Evolutionary conservation across 805 yeast genomes (phyloP).

Genomic region (Metschnikowia amazonensis): DNA sequence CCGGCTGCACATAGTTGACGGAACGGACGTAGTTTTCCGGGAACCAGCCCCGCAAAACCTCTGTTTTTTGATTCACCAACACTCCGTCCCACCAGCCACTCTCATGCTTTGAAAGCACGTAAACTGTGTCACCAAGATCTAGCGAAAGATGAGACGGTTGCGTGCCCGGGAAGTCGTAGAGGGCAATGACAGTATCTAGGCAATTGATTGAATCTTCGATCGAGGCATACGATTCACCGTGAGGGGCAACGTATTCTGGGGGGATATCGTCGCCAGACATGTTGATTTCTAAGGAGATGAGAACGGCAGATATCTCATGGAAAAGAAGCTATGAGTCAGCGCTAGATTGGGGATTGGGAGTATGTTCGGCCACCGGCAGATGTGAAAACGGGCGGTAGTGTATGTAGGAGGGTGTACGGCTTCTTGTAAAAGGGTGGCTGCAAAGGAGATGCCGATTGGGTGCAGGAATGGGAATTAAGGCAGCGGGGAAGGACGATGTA

Average conservation of each 20-base stretch:
- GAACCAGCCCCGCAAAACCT: constrained; percentile 74
- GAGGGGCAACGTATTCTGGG: constrained; percentile 37
- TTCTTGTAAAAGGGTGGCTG: neutral
- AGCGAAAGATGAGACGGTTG: constrained; percentile 51
- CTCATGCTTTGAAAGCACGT: constrained; percentile 60
- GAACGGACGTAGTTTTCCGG: constrained; percentile 61
- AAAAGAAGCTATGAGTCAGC: neutral
- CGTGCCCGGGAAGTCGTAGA: constrained; percentile 53
- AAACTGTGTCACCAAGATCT: constrained; percentile 62
- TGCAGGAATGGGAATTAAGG: neutral
- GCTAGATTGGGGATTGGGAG: neutral
- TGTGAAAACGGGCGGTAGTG: neutral
- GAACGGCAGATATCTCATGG: neutral
- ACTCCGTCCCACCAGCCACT: constrained; percentile 91
- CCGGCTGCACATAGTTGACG: constrained; percentile 42
- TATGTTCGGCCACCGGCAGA: neutral
- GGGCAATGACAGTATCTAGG: constrained; percentile 56
- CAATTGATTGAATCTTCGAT: constrained; percentile 25
- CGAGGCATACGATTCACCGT: constrained; percentile 18
- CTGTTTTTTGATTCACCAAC: constrained; percentile 31
- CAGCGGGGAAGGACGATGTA: neutral
- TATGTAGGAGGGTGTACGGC: neutral
- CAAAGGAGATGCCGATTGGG: too few relatives aligned
- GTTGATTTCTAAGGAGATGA: neutral
- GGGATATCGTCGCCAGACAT: constrained; percentile 33